Base-by-base conservation (phyloP, 108 stramenopile genomes). In the Stephanodiscus minutulus region DNA sequence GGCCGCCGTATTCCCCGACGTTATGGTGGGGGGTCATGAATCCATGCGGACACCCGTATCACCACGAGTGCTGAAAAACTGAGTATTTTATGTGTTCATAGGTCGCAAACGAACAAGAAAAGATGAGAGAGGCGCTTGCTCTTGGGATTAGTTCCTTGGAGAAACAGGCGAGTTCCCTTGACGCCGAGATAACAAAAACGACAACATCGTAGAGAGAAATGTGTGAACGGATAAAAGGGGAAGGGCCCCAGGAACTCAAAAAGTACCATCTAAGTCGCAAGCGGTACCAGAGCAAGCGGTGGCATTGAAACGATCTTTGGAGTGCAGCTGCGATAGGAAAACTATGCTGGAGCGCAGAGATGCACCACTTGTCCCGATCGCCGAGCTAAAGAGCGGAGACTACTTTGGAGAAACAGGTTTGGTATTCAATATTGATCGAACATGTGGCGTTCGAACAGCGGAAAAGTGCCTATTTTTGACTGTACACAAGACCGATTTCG, bases 351-450 rank as follows among this genome's bases (percentile, higher is more conserved):
- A 61, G 20, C 55, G 66, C 11, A 57, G 50, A 54, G 28, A 36
- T 27, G 76, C 13, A 58, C 31, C 20, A 12, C 57, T 69, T 29
- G 72, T 77, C 39, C 28, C 60, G 20, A 56, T 85, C 53, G 84
- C 84, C 20, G 71, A 66, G 29, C 50, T 85, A 22, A 82, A 56
- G 57, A 74, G 53, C 22, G 85, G 85, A 49, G 85, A 85, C 48
- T 85, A 83, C 66, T 87, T 85, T 77, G 87, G 87, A 12, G 87
- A 87, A 65, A 83, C 84, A 12, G 84, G 83, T 20, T 68, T 87
- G 46, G 76, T 85, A 53, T 82, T 85, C 47, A 77, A 87, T 33
- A 84, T 83, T 33, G 82, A 72, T 39, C 74, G 87, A 24, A 83
- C 87, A 12, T 77, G 83, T 18, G 74, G 77, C 21, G 82, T 87